Base-by-base conservation (phyloP, 805 yeast genomes). In the Scheffersomyces stipitis region DNA sequence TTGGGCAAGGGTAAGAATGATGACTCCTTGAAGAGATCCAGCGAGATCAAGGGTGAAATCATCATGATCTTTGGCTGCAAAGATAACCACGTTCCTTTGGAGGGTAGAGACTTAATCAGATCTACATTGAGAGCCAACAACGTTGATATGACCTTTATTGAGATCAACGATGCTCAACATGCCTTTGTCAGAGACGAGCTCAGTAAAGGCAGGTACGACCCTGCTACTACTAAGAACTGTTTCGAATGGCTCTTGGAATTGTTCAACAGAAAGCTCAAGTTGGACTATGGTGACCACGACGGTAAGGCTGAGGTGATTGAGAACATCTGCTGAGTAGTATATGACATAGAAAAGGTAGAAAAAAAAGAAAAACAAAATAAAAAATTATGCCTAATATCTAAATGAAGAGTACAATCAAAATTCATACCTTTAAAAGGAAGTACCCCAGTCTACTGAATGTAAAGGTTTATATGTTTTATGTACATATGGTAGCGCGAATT, bases 101-200 rank as follows among this genome's bases (percentile, higher is more conserved):
- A 66, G 38, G 95, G 95, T 2, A 68, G 93, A 42, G 89, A 82
- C 51, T 58, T 81, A 52, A 85, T 86, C 47, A 70, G 95, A 55
- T 56, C 69, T 40, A 70, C 73, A 10, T 58, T 85, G 51, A 69
- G 87, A 49, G 73, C 77, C 30, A 69, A 76, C 20, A 73, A 71
- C 15, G 84, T 81, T 34, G 78, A 72, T 40, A 76, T 83, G 59
- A 81, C 88, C 1, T 83, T 85, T 55, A 73, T 81, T 63, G 95
- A 85, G 59, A 67, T 84, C 36, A 76, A 81, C 48, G 89, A 77
- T 45, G 93, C 95, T 10, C 89, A 85, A 57, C 95, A 86, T 49
- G 93, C 95, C 0, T 85, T 84, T 50, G 82, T 85, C 36, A 71
- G 93, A 45, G 95, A 85, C 55, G 93, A 84, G 52, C 62, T 69